Evolutionary conservation across 164 flowering plant species (phyloP).

Genomic region (Berberis vulgaris): DNA sequence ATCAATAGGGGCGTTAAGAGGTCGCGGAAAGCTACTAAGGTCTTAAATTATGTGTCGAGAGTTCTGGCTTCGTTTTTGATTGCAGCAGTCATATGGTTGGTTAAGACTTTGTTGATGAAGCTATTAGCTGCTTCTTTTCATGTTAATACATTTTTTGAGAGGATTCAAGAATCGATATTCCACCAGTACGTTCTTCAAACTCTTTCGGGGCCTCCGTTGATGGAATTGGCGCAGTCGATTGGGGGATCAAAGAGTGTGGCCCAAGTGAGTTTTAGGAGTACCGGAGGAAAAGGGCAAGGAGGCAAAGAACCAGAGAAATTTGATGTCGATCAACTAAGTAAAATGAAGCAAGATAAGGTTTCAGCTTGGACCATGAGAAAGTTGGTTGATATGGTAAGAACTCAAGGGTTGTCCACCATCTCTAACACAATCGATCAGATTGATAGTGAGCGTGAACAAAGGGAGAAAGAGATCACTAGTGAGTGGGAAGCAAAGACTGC

Average conservation of each 20-base stretch:
- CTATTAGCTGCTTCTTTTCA: constrained; percentile 66
- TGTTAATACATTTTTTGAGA: constrained; percentile 61
- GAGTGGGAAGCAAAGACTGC: constrained; percentile 77
- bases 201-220: constrained; percentile 65
- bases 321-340: constrained; percentile 59
- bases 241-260: constrained; percentile 24
- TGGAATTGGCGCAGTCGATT: constrained; percentile 35
- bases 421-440: constrained; percentile 32
- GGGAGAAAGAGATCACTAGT: constrained; percentile 45
- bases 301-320: constrained; percentile 40
- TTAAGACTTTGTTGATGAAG: constrained; percentile 57
- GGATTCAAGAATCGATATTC: constrained; percentile 74
- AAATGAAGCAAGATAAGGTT: constrained; percentile 52
- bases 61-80: constrained; percentile 42
- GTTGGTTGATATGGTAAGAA: constrained; percentile 37
- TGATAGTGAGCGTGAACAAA: constrained; percentile 40
- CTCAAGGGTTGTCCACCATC: constrained; percentile 49
- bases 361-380: constrained; percentile 86
- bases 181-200: constrained; percentile 66
- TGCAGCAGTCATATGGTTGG: constrained; percentile 56
- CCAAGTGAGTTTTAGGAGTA: constrained; percentile 17
- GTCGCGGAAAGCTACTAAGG: constrained; percentile 17
- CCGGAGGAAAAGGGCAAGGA: constrained; percentile 22
- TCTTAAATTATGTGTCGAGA: constrained; percentile 43
- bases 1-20: constrained; percentile 40